A percentile compares a stretch with the other conserved stretches of the same genome.
These are phyloP conservation scores for Colletotrichum endophyticum DNA, from an alignment of 2,329 filamentous ascomycete genomes.

Conservation along the genomic window DNA sequence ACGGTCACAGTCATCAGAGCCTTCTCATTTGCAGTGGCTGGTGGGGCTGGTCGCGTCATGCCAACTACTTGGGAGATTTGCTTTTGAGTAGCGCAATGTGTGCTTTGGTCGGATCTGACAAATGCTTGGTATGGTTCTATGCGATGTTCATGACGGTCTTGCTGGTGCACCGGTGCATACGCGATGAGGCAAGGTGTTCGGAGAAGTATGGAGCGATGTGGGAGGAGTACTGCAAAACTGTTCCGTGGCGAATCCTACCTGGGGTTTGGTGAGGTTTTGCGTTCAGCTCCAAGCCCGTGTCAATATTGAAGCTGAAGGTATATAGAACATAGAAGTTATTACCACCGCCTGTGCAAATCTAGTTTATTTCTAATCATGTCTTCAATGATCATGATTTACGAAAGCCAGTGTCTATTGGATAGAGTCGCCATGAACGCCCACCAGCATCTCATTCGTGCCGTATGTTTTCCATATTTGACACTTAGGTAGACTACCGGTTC, in stretches of 20 bases:
- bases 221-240: slow-evolving; percentile 45
- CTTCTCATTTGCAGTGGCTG: slow-evolving; percentile 30
- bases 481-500: neutral
- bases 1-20: slow-evolving; percentile 42
- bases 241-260: slow-evolving; percentile 45
- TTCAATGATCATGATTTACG: neutral
- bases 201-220: slow-evolving; percentile 50
- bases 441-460: neutral
- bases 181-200: slow-evolving; percentile 48
- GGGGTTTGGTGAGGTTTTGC: slow-evolving; percentile 27
- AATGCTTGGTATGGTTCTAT: slow-evolving; percentile 48
- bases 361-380: neutral
- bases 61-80: slow-evolving; percentile 32
- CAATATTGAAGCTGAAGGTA: neutral
- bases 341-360: neutral
- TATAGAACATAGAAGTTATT: neutral
- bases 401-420: neutral
- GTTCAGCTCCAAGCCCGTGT: neutral
- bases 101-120: slow-evolving; percentile 40
- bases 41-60: slow-evolving; percentile 31
- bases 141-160: slow-evolving; percentile 48
- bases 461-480: neutral
- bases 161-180: slow-evolving; percentile 47
- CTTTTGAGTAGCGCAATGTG: slow-evolving; percentile 42
- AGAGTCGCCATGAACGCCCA: neutral